These are phyloP conservation scores for Serendipita vermifera DNA, from an alignment of 768 basidiomycete genomes.

Conservation along the genomic window DNA sequence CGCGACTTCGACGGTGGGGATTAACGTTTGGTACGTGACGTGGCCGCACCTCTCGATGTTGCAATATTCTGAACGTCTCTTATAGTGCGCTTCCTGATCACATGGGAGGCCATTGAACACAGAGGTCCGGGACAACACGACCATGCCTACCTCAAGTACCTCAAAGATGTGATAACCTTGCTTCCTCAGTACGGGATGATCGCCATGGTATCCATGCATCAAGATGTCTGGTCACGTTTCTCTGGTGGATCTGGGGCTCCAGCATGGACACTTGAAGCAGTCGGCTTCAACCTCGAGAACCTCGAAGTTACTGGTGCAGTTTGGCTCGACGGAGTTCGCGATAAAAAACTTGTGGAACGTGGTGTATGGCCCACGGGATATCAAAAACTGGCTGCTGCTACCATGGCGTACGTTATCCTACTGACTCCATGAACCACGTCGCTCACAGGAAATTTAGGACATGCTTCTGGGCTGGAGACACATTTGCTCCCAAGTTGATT, in stretches of 20 bases:
- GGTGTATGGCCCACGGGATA: constrained; percentile 92
- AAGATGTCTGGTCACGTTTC: constrained; percentile 85
- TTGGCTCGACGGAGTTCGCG: constrained; percentile 69
- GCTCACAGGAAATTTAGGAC: constrained; percentile 39
- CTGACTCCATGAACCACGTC: constrained; percentile 1
- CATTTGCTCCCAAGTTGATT: constrained; percentile 64
- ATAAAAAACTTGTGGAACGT: constrained; percentile 60
- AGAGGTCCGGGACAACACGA: constrained; percentile 86
- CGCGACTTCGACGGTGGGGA: constrained; percentile 74
- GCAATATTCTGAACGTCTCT: not conserved
- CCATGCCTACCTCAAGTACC: constrained; percentile 64
- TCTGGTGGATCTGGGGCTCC: constrained; percentile 93
- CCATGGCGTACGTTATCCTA: constrained; percentile 45
- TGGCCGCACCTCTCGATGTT: not conserved
- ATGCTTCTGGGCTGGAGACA: constrained; percentile 85
- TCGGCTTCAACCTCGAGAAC: constrained; percentile 70
- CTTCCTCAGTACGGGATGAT: constrained; percentile 59
- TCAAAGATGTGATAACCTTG: constrained; percentile 52
- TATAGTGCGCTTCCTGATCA: constrained; percentile 79
- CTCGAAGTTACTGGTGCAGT: constrained; percentile 78
- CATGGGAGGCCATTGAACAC: constrained; percentile 97
- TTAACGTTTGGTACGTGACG: constrained; percentile 59
- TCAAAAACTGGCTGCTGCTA: constrained; percentile 82
- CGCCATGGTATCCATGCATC: constrained; percentile 74
- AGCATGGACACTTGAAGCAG: constrained; percentile 81